phyloP scores from a whole-genome alignment of 2,329 filamentous ascomycete species.

The Sporothrix variecibatus region DNA sequence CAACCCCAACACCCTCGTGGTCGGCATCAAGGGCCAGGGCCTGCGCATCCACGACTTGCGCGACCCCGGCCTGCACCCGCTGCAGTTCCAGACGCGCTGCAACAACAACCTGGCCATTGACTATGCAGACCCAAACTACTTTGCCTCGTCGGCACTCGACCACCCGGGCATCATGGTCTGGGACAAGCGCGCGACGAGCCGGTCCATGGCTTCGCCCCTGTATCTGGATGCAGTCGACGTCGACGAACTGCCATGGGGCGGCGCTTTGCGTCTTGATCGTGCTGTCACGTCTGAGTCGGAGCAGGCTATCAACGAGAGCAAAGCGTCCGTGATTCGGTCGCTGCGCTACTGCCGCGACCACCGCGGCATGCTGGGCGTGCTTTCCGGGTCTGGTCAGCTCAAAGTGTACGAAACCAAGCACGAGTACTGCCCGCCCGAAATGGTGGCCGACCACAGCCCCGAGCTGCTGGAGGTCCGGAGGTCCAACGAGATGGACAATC shows the following conservation, averaged over 20 bases:
- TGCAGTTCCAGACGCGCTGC: constrained; percentile 65
- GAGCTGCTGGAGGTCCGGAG: constrained; percentile 61
- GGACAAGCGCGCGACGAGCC: constrained; percentile 68
- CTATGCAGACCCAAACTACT: constrained; percentile 78
- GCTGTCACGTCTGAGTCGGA: constrained; percentile 59
- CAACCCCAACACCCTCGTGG: constrained; percentile 72
- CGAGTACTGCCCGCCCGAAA: constrained; percentile 50
- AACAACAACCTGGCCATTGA: constrained; percentile 77
- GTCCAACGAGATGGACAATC: constrained; percentile 64
- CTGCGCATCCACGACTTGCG: constrained; percentile 77
- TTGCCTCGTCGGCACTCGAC: constrained; percentile 75
- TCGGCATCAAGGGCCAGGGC: constrained; percentile 73
- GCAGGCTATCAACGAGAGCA: constrained; percentile 53
- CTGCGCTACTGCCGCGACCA: constrained; percentile 65
- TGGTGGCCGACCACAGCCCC: constrained; percentile 50
- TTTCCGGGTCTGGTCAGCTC: constrained; percentile 64
- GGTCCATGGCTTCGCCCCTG: constrained; percentile 53
- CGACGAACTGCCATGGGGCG: constrained; percentile 65
- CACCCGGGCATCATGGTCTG: constrained; percentile 75
- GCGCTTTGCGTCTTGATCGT: constrained; percentile 58
- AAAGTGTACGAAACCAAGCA: constrained; percentile 61
- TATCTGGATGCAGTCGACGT: constrained; percentile 61
- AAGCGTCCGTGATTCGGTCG: constrained; percentile 62
- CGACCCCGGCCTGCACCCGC: constrained; percentile 31
- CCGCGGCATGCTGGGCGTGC: constrained; percentile 60